Evolutionary conservation across 2,329 filamentous ascomycete species (phyloP), one percentile per base, ranked within the genome.

Genomic region (Aspergillus thermomutatus): DNA sequence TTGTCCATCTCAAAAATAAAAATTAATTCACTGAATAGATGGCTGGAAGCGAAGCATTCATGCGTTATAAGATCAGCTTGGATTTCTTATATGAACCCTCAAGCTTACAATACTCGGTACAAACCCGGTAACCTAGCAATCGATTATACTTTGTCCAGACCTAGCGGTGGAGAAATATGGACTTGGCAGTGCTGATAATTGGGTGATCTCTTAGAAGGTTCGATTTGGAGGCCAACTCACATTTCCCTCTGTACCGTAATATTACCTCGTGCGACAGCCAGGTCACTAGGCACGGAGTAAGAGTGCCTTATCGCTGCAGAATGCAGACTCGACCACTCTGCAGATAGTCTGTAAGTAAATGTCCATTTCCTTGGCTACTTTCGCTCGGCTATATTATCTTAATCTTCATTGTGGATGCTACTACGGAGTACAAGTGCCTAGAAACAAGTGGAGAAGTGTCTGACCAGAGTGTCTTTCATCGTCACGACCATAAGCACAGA

Each of bases 131-230:
- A 14, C 53, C 28, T 46, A 46, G 48, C 51, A 46, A 37, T 55
- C 3, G 21, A 46, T 55, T 59, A 50, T 49, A 49, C 50, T 58
- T 56, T 63, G 60, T 64, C 60, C 62, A 64, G 62, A 61, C 60
- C 57, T 55, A 48, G 25, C 59, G 51, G 60, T 62, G 60, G 62
- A 48, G 50, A 53, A 54, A 14, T 34, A 37, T 23, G 26, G 19
- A 17, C 60, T 64, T 65, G 63, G 61, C 63, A 55, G n/a, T 6
- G 4, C 10, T n/a, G 26, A 48, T 57, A 19, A 64, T 65, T 65
- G 61, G 63, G n/a, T 48, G 34, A 59, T 50, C 49, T 52, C 31
- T 55, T 58, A 34, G 43, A 41, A 54, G 55, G 51, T 58, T 57
- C 52, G 56, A 64, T 59, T 48, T 56, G 50, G 52, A 49, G 47